These are phyloP conservation scores for Coemansia sp. DNA, from an alignment of 192 early-diverging fungal species.

Conservation along the genomic window DNA sequence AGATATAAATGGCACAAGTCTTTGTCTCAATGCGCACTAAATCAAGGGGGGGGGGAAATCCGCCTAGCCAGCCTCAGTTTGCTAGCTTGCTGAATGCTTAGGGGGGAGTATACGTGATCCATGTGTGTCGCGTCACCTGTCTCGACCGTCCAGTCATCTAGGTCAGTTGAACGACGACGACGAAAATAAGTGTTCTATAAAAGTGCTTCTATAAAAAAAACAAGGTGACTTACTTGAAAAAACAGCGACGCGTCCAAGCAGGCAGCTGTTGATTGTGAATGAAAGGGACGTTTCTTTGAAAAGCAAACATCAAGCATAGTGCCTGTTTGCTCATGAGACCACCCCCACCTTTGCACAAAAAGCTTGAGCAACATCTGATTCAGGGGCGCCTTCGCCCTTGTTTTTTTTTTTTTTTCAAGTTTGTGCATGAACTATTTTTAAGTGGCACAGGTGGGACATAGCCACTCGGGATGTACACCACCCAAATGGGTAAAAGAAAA, in stretches of 20 bases:
- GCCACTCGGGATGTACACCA: conserved; percentile 2
- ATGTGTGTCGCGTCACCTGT: background rate
- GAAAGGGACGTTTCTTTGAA: background rate
- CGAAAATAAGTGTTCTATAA: conserved; percentile 1
- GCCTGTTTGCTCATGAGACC: background rate
- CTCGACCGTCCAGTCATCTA: background rate
- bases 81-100: background rate
- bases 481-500: background rate
- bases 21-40: background rate
- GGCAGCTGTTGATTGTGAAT: background rate
- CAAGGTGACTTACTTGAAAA: background rate
- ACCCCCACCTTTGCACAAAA: background rate
- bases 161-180: background rate
- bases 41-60: background rate
- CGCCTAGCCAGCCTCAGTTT: background rate
- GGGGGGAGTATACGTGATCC: background rate
- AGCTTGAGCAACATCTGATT: background rate
- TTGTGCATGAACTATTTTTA: background rate
- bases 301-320: background rate
- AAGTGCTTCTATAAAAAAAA: background rate
- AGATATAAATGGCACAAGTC: conserved; percentile 1
- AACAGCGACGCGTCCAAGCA: background rate
- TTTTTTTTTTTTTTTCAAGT: too few species aligned
- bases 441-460: background rate
- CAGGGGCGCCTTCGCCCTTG: background rate